These are phyloP conservation scores for Oryza glumipatula DNA, from an alignment of 176 grass and related monocot genomes.

Conservation along the genomic window DNA sequence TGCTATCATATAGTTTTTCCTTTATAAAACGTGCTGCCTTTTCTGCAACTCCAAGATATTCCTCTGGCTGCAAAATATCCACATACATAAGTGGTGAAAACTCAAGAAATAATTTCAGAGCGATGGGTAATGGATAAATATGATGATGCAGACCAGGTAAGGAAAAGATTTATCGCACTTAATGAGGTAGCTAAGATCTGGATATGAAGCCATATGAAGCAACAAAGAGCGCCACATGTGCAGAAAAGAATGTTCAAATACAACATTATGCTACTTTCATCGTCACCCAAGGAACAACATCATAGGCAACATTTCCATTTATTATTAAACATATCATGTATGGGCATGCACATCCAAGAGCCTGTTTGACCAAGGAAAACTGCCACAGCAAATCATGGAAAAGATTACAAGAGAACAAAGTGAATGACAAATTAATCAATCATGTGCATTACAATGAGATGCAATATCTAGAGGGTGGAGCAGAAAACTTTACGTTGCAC, in stretches of 20 bases:
- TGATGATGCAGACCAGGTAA: slow-evolving; percentile 11
- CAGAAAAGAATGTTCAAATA: neutral
- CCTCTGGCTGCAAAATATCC: slow-evolving; percentile 63
- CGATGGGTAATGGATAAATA: neutral
- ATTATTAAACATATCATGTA: slow-evolving; percentile 18
- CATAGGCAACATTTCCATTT: neutral
- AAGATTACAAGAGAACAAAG: neutral
- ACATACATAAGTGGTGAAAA: neutral
- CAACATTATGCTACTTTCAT: slow-evolving; percentile 4
- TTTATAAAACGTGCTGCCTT: slow-evolving; percentile 84
- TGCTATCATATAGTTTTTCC: slow-evolving; percentile 70
- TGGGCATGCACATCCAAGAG: neutral
- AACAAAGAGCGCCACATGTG: neutral
- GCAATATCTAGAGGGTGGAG: slow-evolving; percentile 11
- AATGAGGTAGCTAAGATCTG: neutral
- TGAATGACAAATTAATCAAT: neutral
- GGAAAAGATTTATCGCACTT: neutral
- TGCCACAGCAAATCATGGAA: neutral
- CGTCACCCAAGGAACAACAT: neutral
- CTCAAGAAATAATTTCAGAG: slow-evolving; percentile 19
- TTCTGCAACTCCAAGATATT: slow-evolving; percentile 85
- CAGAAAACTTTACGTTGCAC: slow-evolving; percentile 56
- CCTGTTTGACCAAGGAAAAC: neutral
- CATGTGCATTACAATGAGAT: slow-evolving; percentile 25
- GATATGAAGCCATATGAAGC: neutral